Base-by-base conservation (phyloP, 108 stramenopile genomes). In the Fistulifera pelliculosa region DNA sequence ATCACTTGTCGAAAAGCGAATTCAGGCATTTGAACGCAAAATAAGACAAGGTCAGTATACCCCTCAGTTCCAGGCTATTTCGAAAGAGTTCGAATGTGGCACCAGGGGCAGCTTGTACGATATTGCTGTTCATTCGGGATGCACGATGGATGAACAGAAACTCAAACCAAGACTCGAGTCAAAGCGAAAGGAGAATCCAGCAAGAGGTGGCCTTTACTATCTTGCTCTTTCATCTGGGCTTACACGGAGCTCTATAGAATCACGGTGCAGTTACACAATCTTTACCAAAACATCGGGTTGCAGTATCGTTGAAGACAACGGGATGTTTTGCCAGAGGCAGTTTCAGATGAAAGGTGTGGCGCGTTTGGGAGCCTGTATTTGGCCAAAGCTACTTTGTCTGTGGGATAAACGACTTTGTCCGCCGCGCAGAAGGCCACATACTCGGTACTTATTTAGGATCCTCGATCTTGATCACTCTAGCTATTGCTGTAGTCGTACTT, bases 61-160 rank as follows among this genome's bases (percentile, higher is more conserved):
- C 11, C 19, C 44, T 21, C 44, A 45, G 11, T 17, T 5, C 21
- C 21, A 6, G 44, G 7, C 19, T 45, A 17, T 45, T 4, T 45
- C 44, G 7, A 45, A 17, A 19, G 11, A 45, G 3, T 45, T 45
- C 11, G 7, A 3, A 4, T 45, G 44, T 11, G 44, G 7, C 11
- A 21, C 44, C 11, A 17, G 21, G 11, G 44, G 44, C 21, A 45
- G 44, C 21, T 21, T 45, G 11, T 45, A 45, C 11, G 44, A 45
- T 11, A 45, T 45, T 11, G 44, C 44, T 19, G 44, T 45, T 45
- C 44, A 45, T 6, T 45, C 44, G 21, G 44, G 44, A 17, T 45
- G 16, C 21, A 11, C 6, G 19, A 17, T 45, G 31, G 31, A 35
- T 8, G 31, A 35, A 8, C 6, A 35, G 31, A 35, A 35, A 45